Evolutionary conservation across 257 asterid genomes (phyloP).

Genomic region (Craterostigma plantagineum): DNA sequence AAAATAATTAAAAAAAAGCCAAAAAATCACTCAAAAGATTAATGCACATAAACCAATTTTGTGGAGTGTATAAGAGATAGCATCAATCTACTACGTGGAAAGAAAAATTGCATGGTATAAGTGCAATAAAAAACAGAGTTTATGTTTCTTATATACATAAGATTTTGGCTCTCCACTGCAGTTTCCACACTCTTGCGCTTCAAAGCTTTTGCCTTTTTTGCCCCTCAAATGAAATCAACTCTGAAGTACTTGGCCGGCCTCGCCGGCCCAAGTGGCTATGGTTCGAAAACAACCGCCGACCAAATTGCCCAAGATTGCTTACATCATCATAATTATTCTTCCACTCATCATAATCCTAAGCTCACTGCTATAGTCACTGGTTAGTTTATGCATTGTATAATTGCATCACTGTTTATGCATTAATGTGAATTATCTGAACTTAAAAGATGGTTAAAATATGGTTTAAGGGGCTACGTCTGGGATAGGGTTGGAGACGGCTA

Average conservation of each 20-base stretch:
- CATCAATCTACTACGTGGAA: background rate
- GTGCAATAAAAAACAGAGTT: slow-evolving; percentile 12
- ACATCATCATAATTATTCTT: too few relatives aligned
- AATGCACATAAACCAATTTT: background rate
- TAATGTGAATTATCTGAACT: too few relatives aligned
- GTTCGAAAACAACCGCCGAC: slow-evolving; percentile 79
- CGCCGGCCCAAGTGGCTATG: slow-evolving; percentile 64
- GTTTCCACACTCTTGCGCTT: too few relatives aligned
- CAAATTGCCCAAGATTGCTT: slow-evolving; percentile 37
- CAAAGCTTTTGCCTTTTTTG: too few relatives aligned
- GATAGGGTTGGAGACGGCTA: slow-evolving; percentile 83
- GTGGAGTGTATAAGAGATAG: too few relatives aligned
- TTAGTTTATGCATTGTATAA: too few relatives aligned
- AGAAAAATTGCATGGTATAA: slow-evolving; percentile 27
- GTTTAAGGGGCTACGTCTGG: slow-evolving; percentile 97
- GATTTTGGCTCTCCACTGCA: slow-evolving; percentile 13
- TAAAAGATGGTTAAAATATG: too few relatives aligned
- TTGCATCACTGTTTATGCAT: too few relatives aligned
- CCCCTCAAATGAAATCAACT: too few relatives aligned
- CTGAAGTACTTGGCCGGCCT: slow-evolving; percentile 60
- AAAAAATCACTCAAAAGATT: slow-evolving; percentile 5
- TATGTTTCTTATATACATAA: slow-evolving; percentile 30
- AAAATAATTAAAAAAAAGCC: too few relatives aligned
- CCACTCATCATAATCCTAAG: slow-evolving; percentile 75
- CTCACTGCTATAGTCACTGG: too few relatives aligned